These are phyloP conservation scores for Trichoderma sp. DNA, from an alignment of 2,329 filamentous ascomycete species.

Conservation along the genomic window DNA sequence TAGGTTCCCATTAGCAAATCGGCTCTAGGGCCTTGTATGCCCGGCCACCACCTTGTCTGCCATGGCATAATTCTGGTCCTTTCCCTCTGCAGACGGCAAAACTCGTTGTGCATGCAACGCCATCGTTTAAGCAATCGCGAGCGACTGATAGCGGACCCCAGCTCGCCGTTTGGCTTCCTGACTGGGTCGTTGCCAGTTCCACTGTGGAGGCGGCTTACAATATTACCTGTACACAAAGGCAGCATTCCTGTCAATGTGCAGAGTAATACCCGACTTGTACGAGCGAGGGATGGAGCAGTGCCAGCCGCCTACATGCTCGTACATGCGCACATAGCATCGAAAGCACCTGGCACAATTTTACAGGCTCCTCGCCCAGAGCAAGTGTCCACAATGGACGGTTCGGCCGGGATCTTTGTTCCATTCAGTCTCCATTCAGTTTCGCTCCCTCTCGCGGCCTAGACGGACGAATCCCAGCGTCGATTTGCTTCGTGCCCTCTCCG, in stretches of 20 bases:
- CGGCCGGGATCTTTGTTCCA: neutral
- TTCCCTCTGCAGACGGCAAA: constrained; percentile 17
- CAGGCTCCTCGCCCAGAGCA: constrained; percentile 16
- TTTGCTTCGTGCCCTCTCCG: neutral
- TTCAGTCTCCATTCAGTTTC: neutral
- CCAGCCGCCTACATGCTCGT: constrained; percentile 13
- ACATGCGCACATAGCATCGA: constrained; percentile 7
- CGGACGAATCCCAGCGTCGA: constrained; percentile 3
- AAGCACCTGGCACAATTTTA: constrained; percentile 17
- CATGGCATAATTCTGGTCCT: constrained; percentile 10
- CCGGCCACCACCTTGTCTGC: constrained; percentile 7
- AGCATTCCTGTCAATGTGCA: constrained; percentile 4
- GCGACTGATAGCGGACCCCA: constrained; percentile 11
- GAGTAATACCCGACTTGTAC: constrained; percentile 12
- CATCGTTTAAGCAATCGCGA: constrained; percentile 14
- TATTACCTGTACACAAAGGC: constrained; percentile 9
- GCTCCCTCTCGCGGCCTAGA: neutral
- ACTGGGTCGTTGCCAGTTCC: constrained; percentile 10
- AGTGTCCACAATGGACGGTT: constrained; percentile 10
- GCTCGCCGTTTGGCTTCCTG: neutral
- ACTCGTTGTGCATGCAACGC: constrained; percentile 13
- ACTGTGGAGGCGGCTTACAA: constrained; percentile 19
- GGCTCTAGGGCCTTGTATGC: neutral
- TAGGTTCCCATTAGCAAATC: constrained; percentile 1
- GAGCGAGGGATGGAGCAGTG: constrained; percentile 15